These are phyloP conservation scores for Echinosophora koreensis DNA, from an alignment of 306 rosid species.

Conservation along the genomic window DNA sequence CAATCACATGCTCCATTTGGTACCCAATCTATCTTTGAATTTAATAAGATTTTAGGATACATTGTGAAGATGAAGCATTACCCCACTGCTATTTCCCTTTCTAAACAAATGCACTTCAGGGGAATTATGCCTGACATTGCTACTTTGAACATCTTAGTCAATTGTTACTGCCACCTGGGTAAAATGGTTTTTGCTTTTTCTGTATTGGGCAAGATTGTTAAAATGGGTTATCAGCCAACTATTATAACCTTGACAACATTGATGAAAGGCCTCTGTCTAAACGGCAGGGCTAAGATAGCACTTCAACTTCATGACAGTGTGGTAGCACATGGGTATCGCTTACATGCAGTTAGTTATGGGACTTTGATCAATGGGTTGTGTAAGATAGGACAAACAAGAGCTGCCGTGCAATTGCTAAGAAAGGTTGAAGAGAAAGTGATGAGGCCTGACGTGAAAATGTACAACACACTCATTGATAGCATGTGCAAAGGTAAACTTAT, in stretches of 20 bases:
- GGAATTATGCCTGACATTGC: neutral
- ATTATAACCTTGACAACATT: neutral
- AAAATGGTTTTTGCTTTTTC: neutral
- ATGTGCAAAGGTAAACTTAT: neutral
- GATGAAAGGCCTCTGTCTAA: neutral
- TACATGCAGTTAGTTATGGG: neutral
- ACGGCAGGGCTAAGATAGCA: neutral
- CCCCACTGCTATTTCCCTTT: neutral
- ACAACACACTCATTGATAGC: neutral
- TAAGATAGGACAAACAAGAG: too few species aligned
- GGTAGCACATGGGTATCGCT: neutral
- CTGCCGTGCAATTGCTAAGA: too few species aligned
- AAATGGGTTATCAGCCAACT: neutral
- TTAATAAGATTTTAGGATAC: neutral
- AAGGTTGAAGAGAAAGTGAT: too few species aligned
- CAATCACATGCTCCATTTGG: neutral
- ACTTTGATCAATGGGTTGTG: neutral
- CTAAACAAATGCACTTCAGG: neutral
- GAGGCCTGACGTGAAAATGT: neutral
- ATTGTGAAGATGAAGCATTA: slow-evolving; percentile 1
- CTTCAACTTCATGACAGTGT: neutral
- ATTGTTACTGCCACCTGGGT: neutral
- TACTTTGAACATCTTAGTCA: neutral
- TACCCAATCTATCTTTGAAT: neutral
- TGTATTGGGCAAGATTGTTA: neutral